These are phyloP conservation scores for Colletotrichum cuscutae DNA, from an alignment of 2,329 filamentous ascomycete genomes.

Conservation along the genomic window DNA sequence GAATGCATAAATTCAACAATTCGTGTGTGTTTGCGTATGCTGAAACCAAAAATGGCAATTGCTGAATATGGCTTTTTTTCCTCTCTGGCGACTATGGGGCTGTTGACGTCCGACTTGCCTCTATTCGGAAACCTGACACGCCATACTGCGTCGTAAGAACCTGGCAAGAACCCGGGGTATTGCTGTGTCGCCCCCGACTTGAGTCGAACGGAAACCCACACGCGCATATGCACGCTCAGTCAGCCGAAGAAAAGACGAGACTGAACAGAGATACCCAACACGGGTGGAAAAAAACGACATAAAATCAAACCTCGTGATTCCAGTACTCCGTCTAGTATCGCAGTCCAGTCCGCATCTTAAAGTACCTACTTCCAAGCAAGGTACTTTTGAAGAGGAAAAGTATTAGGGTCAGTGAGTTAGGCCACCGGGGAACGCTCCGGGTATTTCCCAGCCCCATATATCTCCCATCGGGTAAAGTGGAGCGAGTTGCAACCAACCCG, in stretches of 20 bases:
- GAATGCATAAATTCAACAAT: background rate
- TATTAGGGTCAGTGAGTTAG: background rate
- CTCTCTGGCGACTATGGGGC: background rate
- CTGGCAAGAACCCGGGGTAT: slow-evolving; percentile 17
- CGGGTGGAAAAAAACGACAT: background rate
- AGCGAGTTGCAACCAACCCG: background rate
- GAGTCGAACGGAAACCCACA: background rate
- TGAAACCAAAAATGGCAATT: background rate
- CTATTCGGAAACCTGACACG: slow-evolving; percentile 32
- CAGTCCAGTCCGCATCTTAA: too few species aligned
- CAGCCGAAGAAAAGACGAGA: background rate
- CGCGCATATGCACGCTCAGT: background rate
- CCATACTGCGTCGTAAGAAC: slow-evolving; percentile 27
- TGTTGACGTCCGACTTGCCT: slow-evolving; percentile 23
- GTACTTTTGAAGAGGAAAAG: too few species aligned
- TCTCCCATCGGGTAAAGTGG: background rate
- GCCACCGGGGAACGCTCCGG: background rate
- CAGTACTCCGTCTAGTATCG: background rate
- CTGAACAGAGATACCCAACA: too few species aligned
- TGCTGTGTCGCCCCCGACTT: slow-evolving; percentile 3
- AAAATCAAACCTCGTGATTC: background rate
- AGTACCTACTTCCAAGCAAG: too few species aligned
- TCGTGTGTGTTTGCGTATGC: background rate
- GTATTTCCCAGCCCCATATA: background rate
- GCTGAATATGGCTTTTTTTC: background rate